Evolutionary conservation across 225 moss, liverwort and hornwort species (phyloP), one percentile per base, ranked within the genome.

Genomic region (Marchantia polymorpha): DNA sequence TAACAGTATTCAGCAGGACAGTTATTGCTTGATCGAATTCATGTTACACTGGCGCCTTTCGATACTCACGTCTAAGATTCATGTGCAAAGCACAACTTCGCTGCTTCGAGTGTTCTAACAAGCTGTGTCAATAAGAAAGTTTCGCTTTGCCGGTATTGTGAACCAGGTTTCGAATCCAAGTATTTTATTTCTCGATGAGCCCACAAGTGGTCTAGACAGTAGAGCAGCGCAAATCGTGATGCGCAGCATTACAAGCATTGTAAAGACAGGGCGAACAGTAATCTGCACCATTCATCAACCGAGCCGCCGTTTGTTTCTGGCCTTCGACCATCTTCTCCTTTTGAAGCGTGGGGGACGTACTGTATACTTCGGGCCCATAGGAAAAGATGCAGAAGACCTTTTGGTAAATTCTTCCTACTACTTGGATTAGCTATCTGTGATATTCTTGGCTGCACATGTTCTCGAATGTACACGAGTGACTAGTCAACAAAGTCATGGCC

Each of bases 211-310:
- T 54, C 84, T 96, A 80, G 96, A 96, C 14, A 96, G 93, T 85
- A 85, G 92, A 31, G 92, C 92, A 77, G 93, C 94, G 77, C 96
- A 91, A 66, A 86, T 93, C 81, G 94, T 94, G 77, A 94, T 93
- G 91, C 81, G 81, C 70, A 90, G 89, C 76, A 82, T 96, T 27
- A 70, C 73, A 52, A 92, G 90, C 74, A 89, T 94, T 78, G 93
- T 94, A 15, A 72, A 80, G 25, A 92, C 92, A 46, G 94, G 92
- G 52, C 87, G 94, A 13, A 94, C 91, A 81, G 88, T 92, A 39
- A 85, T 94, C 66, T 94, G 96, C 88, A 96, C 94, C 20, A 96
- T 96, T 64, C 96, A 96, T 81, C 96, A 96, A 89, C 96, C 96
- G 54, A 96, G 94, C 54, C 86, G 90, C 46, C 83, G 91, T 69